Evolutionary conservation across 768 basidiomycete species (phyloP).

Genomic region (Epithele typhae): DNA sequence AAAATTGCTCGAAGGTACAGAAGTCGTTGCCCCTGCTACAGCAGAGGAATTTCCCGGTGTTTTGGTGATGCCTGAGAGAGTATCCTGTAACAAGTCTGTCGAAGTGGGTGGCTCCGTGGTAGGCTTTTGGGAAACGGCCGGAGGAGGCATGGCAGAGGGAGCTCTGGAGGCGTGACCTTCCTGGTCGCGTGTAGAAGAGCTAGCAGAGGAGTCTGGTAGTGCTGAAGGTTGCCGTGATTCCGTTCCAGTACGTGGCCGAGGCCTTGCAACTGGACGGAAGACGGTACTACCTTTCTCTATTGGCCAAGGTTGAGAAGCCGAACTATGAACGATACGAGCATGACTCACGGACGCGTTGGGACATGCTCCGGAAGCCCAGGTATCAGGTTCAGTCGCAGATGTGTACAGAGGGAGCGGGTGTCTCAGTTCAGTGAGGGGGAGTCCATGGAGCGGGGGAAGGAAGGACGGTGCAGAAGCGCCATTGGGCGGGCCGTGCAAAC

Average conservation of each 20-base stretch:
- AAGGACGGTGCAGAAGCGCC: too few species aligned
- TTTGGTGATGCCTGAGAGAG: too few species aligned
- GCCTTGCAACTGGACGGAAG: constrained; percentile 64
- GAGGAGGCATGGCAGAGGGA: constrained; percentile 14
- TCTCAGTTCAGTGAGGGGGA: too few species aligned
- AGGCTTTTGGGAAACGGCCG: constrained; percentile 1
- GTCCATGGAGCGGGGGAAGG: too few species aligned
- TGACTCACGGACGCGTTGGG: constrained; percentile 56
- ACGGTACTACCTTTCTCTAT: constrained; percentile 69
- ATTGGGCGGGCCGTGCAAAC: too few species aligned
- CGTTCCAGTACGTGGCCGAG: constrained; percentile 38
- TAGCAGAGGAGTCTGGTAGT: constrained; percentile 13
- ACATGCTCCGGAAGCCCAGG: constrained; percentile 26
- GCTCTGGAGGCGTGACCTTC: neutral
- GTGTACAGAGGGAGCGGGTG: too few species aligned
- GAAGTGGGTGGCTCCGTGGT: neutral
- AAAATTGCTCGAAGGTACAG: neutral
- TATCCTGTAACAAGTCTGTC: too few species aligned
- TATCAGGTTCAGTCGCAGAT: too few species aligned
- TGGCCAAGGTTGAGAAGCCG: too few species aligned
- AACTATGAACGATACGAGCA: too few species aligned
- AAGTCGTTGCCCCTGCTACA: neutral
- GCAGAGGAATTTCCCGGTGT: too few species aligned
- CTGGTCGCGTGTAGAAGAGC: constrained; percentile 4
- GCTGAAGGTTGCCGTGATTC: constrained; percentile 23